Base-by-base conservation (phyloP, 306 rosid species). In the Cercis canadensis region DNA sequence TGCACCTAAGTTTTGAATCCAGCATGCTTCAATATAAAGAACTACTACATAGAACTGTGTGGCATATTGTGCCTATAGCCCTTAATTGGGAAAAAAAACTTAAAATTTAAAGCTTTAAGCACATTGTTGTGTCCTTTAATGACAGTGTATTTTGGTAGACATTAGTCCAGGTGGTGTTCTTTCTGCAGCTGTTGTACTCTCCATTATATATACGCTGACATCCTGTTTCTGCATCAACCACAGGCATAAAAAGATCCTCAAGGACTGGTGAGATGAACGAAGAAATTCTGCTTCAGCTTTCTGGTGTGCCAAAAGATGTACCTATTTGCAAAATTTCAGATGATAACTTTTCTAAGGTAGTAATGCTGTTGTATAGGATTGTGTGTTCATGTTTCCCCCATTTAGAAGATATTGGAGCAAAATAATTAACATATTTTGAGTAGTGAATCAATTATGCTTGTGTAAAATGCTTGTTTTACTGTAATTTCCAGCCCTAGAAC, bases 261-360 rank as follows among this genome's bases (percentile, higher is more conserved):
- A 80, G 59, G 67, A 72, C 66, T 15, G 82, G 47, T 40, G 74
- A 75, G 66, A 50, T 44, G 40, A 82, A 66, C 37, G 50, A 71
- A 53, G 85, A 83, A 73, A 62, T 80, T 74, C 36, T 81, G 55
- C 82, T 92, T 73, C 88, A 53, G 60, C 84, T 87, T 73, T 67
- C 75, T 43, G 67, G 74, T 74, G 70, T 61, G 64, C 85, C 76
- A 17, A 82, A 74, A 65, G 79, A 62, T 47, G 69, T 84, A 32
- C 86, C 88, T 54, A 76, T 87, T 72, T 66, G 69, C 76, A 82
- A 84, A 75, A 75, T 92, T 62, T 87, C 97, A 4, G 93, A 92
- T 18, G 93, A 77, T 63, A 85, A 92, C 75, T 87, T 92, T 62
- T 69, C 82, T 33, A 72, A 87, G 96, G 97, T 92, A 80, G 72